Evolutionary conservation across 768 basidiomycete genomes (phyloP).

Genomic region (Heimioporus sp.): DNA sequence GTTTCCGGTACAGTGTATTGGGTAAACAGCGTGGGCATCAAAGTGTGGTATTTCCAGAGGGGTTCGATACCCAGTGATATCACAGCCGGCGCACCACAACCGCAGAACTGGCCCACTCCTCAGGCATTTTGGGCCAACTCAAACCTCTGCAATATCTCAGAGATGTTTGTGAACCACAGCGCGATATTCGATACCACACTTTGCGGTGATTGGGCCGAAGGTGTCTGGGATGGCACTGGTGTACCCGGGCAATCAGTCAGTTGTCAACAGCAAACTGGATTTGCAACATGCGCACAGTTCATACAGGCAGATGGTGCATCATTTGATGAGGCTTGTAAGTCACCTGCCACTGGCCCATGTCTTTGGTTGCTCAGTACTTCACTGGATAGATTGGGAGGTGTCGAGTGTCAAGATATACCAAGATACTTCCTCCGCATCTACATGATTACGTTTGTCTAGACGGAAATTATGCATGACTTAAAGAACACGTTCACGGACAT

Average conservation of each 20-base stretch:
- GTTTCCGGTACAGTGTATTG: conserved; percentile 12
- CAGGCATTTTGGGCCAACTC: conserved; percentile 76
- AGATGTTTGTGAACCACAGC: conserved; percentile 75
- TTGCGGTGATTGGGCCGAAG: conserved; percentile 89
- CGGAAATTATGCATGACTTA: conserved; percentile 9
- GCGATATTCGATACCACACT: conserved; percentile 86
- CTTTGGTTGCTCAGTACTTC: conserved; percentile 1
- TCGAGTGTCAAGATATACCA: conserved; percentile 74
- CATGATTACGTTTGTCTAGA: conserved; percentile 7
- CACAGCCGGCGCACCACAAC: conserved; percentile 65
- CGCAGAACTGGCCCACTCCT: conserved; percentile 73
- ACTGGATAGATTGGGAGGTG: conserved; percentile 74
- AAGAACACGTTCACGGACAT: conserved; percentile 3
- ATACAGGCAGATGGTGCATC: conserved; percentile 69
- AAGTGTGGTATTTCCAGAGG: conserved; percentile 81
- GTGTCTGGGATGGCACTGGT: conserved; percentile 70
- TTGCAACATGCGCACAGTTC: conserved; percentile 76
- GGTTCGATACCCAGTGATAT: conserved; percentile 77
- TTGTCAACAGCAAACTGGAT: conserved; percentile 82
- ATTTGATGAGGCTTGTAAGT: conserved; percentile 78
- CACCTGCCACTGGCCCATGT: conserved; percentile 1
- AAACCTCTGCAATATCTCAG: conserved; percentile 66
- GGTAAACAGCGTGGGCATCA: conserved; percentile 67
- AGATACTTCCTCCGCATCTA: conserved; percentile 25
- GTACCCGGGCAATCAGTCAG: conserved; percentile 84